Base-by-base conservation (phyloP, 2,329 filamentous ascomycete genomes). In the Orbilia quercus region DNA sequence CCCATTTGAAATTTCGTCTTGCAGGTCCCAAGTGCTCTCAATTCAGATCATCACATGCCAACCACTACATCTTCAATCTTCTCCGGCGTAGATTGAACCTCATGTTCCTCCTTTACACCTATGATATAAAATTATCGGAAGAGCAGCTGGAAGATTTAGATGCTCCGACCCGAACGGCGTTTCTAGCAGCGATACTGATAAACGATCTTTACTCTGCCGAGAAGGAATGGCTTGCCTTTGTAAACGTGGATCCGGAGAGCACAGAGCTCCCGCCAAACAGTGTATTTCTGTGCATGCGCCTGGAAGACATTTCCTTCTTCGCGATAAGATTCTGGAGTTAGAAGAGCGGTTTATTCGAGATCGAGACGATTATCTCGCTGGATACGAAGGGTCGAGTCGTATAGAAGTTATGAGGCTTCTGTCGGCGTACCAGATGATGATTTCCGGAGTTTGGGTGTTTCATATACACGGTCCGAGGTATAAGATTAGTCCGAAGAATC, bases 321-420 rank as follows among this genome's bases (percentile, higher is more conserved):
- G n/a, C n/a, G n/a, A n/a, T n/a, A n/a, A n/a, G n/a, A n/a, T n/a
- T n/a, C n/a, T n/a, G n/a, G n/a, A n/a, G n/a, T n/a, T n/a, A n/a
- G n/a, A n/a, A n/a, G n/a, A n/a, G n/a, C n/a, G n/a, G n/a, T n/a
- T n/a, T n/a, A n/a, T n/a, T n/a, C n/a, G n/a, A n/a, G n/a, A n/a
- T n/a, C n/a, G n/a, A n/a, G n/a, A n/a, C 20, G 48, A 31, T 20
- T 28, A 25, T 14, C n/a, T 7, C 47, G 16, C 28, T 31, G 28
- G 28, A 53, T 11, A 11, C 14, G 28, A 23, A 31, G 48, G 31
- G 14, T 34, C 20, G 14, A 36, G 9, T 9, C 28, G 28, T 31
- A 31, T 31, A 53, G 48, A 53, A 31, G 28, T 34, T 28, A n/a
- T n/a, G n/a, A n/a, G n/a, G n/a, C n/a, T n/a, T 54, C 6, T 54